phyloP scores from a whole-genome alignment of 1,284 basidiomycete genomes.

The Trametes versicolor region DNA sequence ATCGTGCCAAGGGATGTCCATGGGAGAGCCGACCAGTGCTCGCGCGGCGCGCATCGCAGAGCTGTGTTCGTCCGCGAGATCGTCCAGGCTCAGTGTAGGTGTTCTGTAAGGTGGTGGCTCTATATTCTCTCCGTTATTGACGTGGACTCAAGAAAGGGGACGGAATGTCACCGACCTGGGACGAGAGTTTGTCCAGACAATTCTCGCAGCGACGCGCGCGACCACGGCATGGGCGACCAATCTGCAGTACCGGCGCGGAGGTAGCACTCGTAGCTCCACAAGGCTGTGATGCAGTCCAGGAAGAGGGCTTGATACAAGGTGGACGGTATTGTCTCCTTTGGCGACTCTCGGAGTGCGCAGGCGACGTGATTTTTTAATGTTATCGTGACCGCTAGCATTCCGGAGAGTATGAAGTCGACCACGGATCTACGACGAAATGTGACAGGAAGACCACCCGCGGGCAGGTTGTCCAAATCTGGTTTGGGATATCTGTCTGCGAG shows the following conservation, averaged over 20 bases:
- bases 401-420: constrained; percentile 13
- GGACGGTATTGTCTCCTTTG: neutral
- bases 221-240: constrained; percentile 22
- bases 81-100: neutral
- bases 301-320: constrained; percentile 18
- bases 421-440: neutral
- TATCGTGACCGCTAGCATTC: neutral
- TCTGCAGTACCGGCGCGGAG: constrained; percentile 3
- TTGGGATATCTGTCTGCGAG: constrained; percentile 15
- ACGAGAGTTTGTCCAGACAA: neutral
- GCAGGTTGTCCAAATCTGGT: constrained; percentile 3
- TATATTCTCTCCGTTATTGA: neutral
- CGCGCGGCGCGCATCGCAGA: neutral
- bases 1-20: constrained; percentile 24
- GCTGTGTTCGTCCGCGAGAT: neutral
- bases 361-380: constrained; percentile 5
- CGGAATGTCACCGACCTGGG: neutral
- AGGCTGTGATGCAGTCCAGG: constrained; percentile 15
- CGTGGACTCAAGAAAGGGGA: neutral
- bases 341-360: neutral
- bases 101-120: neutral
- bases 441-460: neutral
- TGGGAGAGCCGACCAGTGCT: constrained; percentile 4
- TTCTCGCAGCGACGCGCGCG: constrained; percentile 8
- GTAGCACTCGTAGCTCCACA: constrained; percentile 6